Percentiles rank a stretch among this genome's conserved stretches.
phyloP scores from a whole-genome alignment of 2,329 filamentous ascomycete genomes.

The Botrytis pseudocinerea region DNA sequence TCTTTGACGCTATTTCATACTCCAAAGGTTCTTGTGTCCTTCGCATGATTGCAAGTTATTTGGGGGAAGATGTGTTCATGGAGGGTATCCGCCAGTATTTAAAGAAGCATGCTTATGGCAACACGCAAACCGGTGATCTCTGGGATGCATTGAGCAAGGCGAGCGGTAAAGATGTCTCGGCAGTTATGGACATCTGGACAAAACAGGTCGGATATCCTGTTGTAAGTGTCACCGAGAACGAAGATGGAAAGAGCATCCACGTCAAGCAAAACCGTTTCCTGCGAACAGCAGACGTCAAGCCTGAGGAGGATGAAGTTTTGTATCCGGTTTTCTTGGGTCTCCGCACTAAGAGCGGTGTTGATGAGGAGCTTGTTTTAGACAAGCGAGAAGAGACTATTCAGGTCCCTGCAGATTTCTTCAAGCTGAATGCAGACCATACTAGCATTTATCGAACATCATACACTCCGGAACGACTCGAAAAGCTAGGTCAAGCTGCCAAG shows the following conservation, averaged over 20 bases:
- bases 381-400: conserved; percentile 76
- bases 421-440: conserved; percentile 93
- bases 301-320: conserved; percentile 84
- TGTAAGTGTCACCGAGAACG: conserved; percentile 77
- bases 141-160: conserved; percentile 87
- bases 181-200: conserved; percentile 95
- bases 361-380: conserved; percentile 70
- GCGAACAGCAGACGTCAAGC: conserved; percentile 87
- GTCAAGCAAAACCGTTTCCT: conserved; percentile 96
- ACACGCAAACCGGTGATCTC: conserved; percentile 86
- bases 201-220: conserved; percentile 95
- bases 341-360: conserved; percentile 77
- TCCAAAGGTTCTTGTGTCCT: conserved; percentile 95
- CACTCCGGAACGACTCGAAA: conserved; percentile 76
- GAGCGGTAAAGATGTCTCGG: conserved; percentile 85
- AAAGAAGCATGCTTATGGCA: conserved; percentile 95
- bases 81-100: conserved; percentile 89
- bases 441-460: conserved; percentile 92
- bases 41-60: conserved; percentile 94
- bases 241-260: conserved; percentile 69
- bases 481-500: conserved; percentile 85
- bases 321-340: conserved; percentile 90
- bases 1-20: conserved; percentile 97
- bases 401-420: conserved; percentile 86
- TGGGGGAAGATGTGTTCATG: conserved; percentile 90